Evolutionary conservation across 345 rosid species (phyloP).

Genomic region (Melaleuca alternifolia): DNA sequence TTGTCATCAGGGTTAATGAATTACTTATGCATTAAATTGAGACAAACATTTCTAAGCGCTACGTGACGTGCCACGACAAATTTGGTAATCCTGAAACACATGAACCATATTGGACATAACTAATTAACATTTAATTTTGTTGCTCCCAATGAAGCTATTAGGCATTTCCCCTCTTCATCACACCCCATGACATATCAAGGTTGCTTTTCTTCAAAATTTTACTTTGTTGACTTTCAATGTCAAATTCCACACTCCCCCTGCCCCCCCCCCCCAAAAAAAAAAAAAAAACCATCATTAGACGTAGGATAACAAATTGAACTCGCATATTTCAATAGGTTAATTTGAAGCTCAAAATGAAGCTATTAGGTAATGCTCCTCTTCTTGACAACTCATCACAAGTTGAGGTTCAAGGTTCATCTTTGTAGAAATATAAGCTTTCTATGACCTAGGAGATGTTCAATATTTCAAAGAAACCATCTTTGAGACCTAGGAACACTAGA

Average conservation of each 20-base stretch:
- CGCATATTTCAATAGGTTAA: background rate
- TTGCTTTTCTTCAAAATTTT: background rate
- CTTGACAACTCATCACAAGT: background rate
- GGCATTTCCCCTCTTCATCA: background rate
- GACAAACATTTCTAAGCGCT: background rate
- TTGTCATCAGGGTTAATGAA: background rate
- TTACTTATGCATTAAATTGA: background rate
- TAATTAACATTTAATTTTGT: background rate
- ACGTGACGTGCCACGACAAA: background rate
- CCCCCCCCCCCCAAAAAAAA: background rate
- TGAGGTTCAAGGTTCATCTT: background rate
- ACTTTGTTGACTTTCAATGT: background rate
- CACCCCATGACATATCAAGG: background rate
- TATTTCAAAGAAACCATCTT: background rate
- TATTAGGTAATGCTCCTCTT: background rate
- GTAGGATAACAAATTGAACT: background rate
- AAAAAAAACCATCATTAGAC: background rate
- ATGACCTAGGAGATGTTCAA: background rate
- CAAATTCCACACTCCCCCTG: background rate
- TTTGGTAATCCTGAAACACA: background rate
- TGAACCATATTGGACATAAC: background rate
- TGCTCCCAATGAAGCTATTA: background rate
- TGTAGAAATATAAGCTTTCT: background rate
- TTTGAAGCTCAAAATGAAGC: background rate
- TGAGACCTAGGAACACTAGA: background rate